Base-by-base conservation (phyloP, 495 filamentous ascomycete genomes). In the Eremomyces bilateralis region DNA sequence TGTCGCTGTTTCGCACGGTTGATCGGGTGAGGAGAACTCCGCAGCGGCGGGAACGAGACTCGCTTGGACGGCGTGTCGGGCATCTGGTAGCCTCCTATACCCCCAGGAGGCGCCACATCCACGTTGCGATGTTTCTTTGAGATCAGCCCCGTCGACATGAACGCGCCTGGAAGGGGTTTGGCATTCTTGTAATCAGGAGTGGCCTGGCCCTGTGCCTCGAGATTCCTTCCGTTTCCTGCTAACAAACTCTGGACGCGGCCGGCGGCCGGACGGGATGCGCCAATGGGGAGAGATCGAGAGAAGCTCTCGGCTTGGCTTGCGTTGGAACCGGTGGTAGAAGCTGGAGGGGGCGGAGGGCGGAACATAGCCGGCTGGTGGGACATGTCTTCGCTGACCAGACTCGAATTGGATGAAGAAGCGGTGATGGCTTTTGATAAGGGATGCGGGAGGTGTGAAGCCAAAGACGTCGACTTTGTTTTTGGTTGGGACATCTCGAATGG, bases 61-160 rank as follows among this genome's bases (percentile, higher is more conserved):
- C 80, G 73, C 61, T 95, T 97, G 57, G 88, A 95, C 4, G 88
- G 88, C 12, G 88, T 97, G 49, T 95, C 88, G 0, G 90, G 88
- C 65, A 88, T 80, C 21, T 42, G 48, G 38, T 63, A 65, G 46
- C 60, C 65, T n/a, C n/a, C n/a, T n/a, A n/a, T n/a, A n/a, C n/a
- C n/a, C n/a, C n/a, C n/a, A n/a, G n/a, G n/a, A n/a, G n/a, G n/a
- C n/a, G n/a, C n/a, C 8, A 52, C 58, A 29, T 73, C 68, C 2
- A 60, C 61, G 37, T 69, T 62, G 27, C 63, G 60, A 38, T 67
- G 69, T 48, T 64, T 70, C 58, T 95, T 95, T 3, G 88, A 92
- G 21, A 95, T 76, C 29, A 97, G 57, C 20, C 88, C 88, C 3
- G 88, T 94, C 0, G 88, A 94, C 63, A 77, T 78, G 54, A 94